Conservation (phyloP, 805 yeast genomes). For the Ascoidea rubescens region DNA sequence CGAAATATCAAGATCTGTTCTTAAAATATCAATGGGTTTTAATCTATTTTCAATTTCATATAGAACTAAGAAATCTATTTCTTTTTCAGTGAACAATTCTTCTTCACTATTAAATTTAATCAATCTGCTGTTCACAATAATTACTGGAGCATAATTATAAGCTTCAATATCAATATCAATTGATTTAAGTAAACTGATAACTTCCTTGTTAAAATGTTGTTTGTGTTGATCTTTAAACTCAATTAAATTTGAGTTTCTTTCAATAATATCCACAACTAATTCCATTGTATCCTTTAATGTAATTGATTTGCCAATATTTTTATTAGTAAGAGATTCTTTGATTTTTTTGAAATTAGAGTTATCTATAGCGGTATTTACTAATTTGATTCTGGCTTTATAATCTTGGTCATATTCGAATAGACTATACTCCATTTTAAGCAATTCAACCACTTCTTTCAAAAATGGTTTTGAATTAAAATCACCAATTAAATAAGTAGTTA, state of each 20-base stretch:
- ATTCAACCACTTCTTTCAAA: conserved; percentile 28
- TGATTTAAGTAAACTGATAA: conserved; percentile 15
- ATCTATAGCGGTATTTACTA: conserved; percentile 18
- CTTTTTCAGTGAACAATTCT: conserved; percentile 14
- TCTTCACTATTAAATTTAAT: conserved; percentile 21
- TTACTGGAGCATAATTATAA: conserved; percentile 12
- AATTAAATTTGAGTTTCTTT: conserved; percentile 11
- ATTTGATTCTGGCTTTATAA: conserved; percentile 25
- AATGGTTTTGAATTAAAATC: conserved; percentile 28
- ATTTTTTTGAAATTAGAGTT: conserved; percentile 12
- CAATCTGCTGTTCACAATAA: conserved; percentile 42
- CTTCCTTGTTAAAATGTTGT: conserved; percentile 1
- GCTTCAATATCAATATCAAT: conserved; percentile 22
- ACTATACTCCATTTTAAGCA: conserved; percentile 14
- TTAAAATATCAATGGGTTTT: conserved; percentile 9
- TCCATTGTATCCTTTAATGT: conserved; percentile 8
- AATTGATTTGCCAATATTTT: conserved; percentile 17
- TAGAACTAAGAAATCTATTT: conserved; percentile 10
- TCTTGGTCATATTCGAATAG: conserved; percentile 13
- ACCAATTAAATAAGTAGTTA: conserved; percentile 36
- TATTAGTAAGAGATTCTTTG: conserved; percentile 8
- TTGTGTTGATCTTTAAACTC: conserved; percentile 5
- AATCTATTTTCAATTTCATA: conserved; percentile 12
- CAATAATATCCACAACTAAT: conserved; percentile 7
- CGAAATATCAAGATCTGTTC: conserved; percentile 10